Percentiles rank a stretch among this genome's conserved stretches.
Evolutionary conservation across 805 yeast species (phyloP).

Genomic region (Yamadazyma endophytica): DNA sequence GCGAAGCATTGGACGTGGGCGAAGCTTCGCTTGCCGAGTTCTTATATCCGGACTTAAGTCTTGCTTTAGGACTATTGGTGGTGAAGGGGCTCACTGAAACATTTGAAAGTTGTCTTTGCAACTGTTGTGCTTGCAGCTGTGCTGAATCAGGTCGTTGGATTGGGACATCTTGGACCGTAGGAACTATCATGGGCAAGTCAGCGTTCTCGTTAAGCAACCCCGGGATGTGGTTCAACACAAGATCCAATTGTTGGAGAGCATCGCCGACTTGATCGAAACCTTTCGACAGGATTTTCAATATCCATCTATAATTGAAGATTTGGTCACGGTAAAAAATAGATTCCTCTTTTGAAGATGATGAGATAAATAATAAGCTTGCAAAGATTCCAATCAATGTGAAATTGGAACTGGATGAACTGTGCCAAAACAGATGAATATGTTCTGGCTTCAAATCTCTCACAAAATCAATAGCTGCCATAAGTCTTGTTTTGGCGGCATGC

Average conservation of each 20-base stretch:
- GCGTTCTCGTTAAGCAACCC: slow-evolving; percentile 47
- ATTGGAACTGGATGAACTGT: slow-evolving; percentile 72
- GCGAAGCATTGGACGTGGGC: too few species aligned
- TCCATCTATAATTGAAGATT: slow-evolving; percentile 73
- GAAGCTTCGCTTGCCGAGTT: too few species aligned
- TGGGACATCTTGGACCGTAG: slow-evolving; percentile 24
- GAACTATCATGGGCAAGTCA: slow-evolving; percentile 33
- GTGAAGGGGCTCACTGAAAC: slow-evolving; percentile 3
- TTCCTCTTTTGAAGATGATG: slow-evolving; percentile 61
- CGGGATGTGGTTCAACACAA: slow-evolving; percentile 71
- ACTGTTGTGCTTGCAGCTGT: slow-evolving; percentile 8
- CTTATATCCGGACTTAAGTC: too few species aligned
- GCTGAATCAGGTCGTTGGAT: slow-evolving; percentile 13
- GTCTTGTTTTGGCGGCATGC: slow-evolving; percentile 77
- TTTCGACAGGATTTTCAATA: slow-evolving; percentile 66
- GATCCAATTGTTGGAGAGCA: slow-evolving; percentile 69
- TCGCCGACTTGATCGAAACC: slow-evolving; percentile 75
- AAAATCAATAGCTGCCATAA: slow-evolving; percentile 78
- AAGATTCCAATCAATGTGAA: slow-evolving; percentile 83
- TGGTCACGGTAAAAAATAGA: slow-evolving; percentile 60
- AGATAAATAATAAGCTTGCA: slow-evolving; percentile 74
- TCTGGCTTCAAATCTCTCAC: slow-evolving; percentile 72
- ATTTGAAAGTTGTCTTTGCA: slow-evolving; percentile 4
- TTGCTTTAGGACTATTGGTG: slow-evolving; percentile 2
- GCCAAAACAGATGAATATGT: slow-evolving; percentile 88